Conservation (phyloP, 2,329 filamentous ascomycete genomes). For the Pestalotiopsis sp. region DNA sequence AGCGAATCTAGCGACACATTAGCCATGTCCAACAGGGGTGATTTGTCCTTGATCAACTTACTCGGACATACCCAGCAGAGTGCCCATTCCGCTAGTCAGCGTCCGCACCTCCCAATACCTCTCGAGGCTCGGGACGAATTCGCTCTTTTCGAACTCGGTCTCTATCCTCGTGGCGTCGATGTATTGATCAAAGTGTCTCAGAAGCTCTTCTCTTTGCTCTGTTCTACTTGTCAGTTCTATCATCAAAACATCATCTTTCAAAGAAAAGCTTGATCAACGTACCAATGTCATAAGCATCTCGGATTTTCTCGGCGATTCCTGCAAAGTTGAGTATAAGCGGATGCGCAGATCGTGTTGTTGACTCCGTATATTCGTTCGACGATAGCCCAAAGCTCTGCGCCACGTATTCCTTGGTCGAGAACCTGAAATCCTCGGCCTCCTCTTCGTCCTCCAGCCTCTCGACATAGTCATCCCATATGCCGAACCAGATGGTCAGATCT, state of each 20-base stretch:
- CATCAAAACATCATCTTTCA: too few species aligned
- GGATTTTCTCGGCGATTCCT: slow-evolving; percentile 21
- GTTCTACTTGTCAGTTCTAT: background rate
- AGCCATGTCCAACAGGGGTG: background rate
- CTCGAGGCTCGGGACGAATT: slow-evolving; percentile 22
- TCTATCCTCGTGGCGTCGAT: slow-evolving; percentile 28
- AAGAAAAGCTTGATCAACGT: slow-evolving; percentile 15
- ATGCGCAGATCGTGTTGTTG: slow-evolving; percentile 6
- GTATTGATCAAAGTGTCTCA: slow-evolving; percentile 26
- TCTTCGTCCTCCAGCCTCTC: slow-evolving; percentile 19
- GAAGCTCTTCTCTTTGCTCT: slow-evolving; percentile 24
- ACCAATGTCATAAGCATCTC: slow-evolving; percentile 20
- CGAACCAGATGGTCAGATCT: slow-evolving; percentile 29
- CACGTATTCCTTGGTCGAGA: slow-evolving; percentile 25
- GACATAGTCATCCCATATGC: slow-evolving; percentile 28
- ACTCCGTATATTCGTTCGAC: background rate
- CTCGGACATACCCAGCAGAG: slow-evolving; percentile 27
- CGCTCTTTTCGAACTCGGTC: slow-evolving; percentile 23
- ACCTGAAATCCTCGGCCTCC: slow-evolving; percentile 22
- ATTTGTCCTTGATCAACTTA: slow-evolving; percentile 14
- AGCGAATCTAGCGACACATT: slow-evolving; percentile 19
- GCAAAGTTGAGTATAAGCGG: slow-evolving; percentile 23
- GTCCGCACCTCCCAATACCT: slow-evolving; percentile 30
- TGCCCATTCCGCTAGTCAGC: slow-evolving; percentile 30
- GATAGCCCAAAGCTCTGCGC: background rate